phyloP scores from a whole-genome alignment of 1,284 basidiomycete species.

The Phylloporus sp. region DNA sequence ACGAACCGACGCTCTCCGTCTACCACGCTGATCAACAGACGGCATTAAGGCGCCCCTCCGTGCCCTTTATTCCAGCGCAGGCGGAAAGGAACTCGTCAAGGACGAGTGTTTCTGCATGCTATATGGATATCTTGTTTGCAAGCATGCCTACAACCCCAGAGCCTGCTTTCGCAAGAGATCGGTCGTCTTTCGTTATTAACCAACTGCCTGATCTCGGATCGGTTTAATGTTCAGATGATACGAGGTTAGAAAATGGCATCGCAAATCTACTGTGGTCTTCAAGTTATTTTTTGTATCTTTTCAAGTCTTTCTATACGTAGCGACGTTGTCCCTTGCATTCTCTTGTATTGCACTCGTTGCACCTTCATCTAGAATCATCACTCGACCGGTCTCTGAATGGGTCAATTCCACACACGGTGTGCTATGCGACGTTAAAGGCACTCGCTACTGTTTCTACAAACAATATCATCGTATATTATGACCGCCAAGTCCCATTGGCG shows the following conservation, averaged over 20 bases:
- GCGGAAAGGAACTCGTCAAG: background rate
- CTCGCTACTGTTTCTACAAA: constrained; percentile 31
- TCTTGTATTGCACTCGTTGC: background rate
- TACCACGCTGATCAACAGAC: background rate
- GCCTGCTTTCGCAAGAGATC: constrained; percentile 5
- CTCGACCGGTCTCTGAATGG: background rate
- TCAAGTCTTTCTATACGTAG: background rate
- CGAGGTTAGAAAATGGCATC: too few relatives aligned
- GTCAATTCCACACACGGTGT: background rate
- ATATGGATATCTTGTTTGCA: background rate
- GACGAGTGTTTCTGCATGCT: background rate
- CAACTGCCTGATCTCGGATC: background rate
- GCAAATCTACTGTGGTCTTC: background rate
- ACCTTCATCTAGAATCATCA: background rate
- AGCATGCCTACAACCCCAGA: constrained; percentile 2
- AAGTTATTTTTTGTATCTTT: background rate
- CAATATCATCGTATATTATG: too few relatives aligned
- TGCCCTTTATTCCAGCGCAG: constrained; percentile 3
- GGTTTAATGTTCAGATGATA: background rate
- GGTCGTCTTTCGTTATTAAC: background rate
- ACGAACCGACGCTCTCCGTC: background rate
- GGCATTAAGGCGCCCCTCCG: background rate
- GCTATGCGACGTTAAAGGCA: constrained; percentile 10
- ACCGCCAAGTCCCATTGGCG: too few relatives aligned
- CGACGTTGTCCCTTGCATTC: too few relatives aligned